phyloP scores from a whole-genome alignment of 2,329 filamentous ascomycete genomes.

The Neofusicoccum sp. region DNA sequence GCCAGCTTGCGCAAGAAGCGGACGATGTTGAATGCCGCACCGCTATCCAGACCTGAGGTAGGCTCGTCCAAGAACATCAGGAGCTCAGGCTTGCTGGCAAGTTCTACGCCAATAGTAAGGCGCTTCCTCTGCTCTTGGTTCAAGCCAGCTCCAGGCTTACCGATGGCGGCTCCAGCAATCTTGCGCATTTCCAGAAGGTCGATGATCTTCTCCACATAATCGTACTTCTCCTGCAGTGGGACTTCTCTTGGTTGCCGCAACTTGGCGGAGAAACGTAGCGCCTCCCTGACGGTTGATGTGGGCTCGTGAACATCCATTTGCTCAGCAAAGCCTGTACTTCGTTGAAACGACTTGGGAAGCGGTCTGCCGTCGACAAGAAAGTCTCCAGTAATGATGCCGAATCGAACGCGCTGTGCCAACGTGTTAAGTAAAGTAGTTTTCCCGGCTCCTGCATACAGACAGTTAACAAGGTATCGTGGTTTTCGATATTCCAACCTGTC shows the following conservation, averaged over 20 bases:
- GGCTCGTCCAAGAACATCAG: constrained; percentile 72
- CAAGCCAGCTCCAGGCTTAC: constrained; percentile 55
- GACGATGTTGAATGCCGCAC: constrained; percentile 65
- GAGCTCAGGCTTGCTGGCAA: constrained; percentile 63
- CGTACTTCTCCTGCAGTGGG: constrained; percentile 61
- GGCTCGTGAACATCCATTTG: constrained; percentile 68
- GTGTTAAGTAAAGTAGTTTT: constrained; percentile 42
- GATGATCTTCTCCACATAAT: constrained; percentile 65
- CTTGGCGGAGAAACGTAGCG: constrained; percentile 63
- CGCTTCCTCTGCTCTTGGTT: constrained; percentile 64
- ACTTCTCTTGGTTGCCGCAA: constrained; percentile 61
- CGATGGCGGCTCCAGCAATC: constrained; percentile 65
- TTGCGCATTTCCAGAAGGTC: constrained; percentile 64
- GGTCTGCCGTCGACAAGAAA: constrained; percentile 46
- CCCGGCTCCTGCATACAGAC: constrained; percentile 26
- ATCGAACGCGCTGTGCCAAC: constrained; percentile 45
- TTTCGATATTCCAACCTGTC: neutral
- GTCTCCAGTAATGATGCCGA: constrained; percentile 45
- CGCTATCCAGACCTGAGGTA: constrained; percentile 61
- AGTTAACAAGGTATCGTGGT: neutral
- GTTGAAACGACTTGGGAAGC: constrained; percentile 45
- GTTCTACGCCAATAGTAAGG: constrained; percentile 70
- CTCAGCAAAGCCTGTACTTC: constrained; percentile 56
- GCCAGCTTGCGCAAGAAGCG: constrained; percentile 66
- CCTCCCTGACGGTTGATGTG: constrained; percentile 65